Conservation (phyloP, 2,329 filamentous ascomycete genomes). For the Botrytis byssoidea region DNA sequence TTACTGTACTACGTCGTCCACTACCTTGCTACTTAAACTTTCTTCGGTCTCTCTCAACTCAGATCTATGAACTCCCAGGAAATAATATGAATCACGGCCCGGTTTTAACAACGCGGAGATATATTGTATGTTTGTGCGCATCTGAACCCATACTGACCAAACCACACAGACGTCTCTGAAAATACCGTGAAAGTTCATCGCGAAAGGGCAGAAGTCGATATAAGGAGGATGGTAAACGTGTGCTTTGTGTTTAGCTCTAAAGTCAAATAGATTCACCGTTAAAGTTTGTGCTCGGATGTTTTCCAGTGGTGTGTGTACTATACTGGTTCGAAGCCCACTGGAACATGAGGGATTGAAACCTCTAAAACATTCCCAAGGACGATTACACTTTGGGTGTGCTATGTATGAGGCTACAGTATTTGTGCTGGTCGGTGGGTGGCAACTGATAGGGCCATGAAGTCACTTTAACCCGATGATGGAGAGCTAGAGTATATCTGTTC, state of each 20-base stretch:
- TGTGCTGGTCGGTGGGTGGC: neutral
- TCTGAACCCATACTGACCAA: neutral
- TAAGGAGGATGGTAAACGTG: neutral
- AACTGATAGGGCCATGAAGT: neutral
- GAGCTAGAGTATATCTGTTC: neutral
- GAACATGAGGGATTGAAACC: neutral
- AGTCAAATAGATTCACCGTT: slow-evolving; percentile 6
- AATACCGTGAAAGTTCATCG: neutral
- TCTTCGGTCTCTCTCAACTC: neutral
- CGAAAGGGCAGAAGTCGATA: slow-evolving; percentile 4
- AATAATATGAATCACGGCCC: neutral
- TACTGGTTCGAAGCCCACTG: neutral
- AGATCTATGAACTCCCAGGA: neutral
- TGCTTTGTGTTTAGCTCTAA: neutral
- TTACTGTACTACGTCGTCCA: neutral
- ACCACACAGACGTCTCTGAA: neutral
- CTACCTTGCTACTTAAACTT: neutral
- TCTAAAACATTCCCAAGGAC: neutral
- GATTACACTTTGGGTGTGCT: neutral
- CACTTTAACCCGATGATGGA: neutral
- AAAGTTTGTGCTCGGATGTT: slow-evolving; percentile 6
- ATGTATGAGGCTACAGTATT: neutral
- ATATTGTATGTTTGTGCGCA: slow-evolving; percentile 4
- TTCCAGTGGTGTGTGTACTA: neutral
- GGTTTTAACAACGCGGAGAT: neutral